These are phyloP conservation scores for Euphorbia peplus DNA, from an alignment of 345 rosid genomes.

Conservation along the genomic window DNA sequence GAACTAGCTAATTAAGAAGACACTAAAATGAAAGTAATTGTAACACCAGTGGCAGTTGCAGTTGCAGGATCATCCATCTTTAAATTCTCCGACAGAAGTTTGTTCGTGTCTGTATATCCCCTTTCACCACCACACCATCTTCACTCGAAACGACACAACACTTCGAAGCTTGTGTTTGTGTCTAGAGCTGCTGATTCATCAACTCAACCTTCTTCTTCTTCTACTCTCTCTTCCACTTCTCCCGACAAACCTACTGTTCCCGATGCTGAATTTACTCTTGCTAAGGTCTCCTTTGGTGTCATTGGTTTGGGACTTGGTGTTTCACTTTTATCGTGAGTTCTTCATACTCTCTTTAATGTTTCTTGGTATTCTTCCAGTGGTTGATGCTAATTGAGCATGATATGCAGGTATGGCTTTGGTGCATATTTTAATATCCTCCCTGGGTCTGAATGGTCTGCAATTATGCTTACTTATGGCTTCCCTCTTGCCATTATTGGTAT, in stretches of 20 bases:
- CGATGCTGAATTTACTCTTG: conserved; percentile 74
- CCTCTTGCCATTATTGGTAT: conserved; percentile 97
- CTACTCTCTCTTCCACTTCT: conserved; percentile 39
- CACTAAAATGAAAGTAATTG: conserved; percentile 30
- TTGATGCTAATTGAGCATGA: conserved; percentile 16
- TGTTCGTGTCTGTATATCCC: conserved; percentile 34
- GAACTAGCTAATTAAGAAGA: background rate
- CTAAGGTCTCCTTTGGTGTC: conserved; percentile 84
- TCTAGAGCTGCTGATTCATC: conserved; percentile 73
- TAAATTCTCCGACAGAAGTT: conserved; percentile 22
- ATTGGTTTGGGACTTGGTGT: conserved; percentile 76
- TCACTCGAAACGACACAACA: conserved; percentile 16
- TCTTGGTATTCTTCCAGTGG: background rate
- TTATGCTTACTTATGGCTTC: conserved; percentile 93
- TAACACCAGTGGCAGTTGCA: conserved; percentile 2
- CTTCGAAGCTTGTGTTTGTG: conserved; percentile 25
- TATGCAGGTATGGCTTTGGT: conserved; percentile 81
- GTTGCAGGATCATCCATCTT: conserved; percentile 28
- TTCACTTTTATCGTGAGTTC: conserved; percentile 78
- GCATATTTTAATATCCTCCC: conserved; percentile 93
- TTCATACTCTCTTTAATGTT: background rate
- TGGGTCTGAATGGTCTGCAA: conserved; percentile 96
- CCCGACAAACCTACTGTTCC: conserved; percentile 45
- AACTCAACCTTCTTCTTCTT: conserved; percentile 48
- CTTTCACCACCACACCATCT: conserved; percentile 16